phyloP scores from a whole-genome alignment of 345 rosid genomes.

The Salix dunnii region DNA sequence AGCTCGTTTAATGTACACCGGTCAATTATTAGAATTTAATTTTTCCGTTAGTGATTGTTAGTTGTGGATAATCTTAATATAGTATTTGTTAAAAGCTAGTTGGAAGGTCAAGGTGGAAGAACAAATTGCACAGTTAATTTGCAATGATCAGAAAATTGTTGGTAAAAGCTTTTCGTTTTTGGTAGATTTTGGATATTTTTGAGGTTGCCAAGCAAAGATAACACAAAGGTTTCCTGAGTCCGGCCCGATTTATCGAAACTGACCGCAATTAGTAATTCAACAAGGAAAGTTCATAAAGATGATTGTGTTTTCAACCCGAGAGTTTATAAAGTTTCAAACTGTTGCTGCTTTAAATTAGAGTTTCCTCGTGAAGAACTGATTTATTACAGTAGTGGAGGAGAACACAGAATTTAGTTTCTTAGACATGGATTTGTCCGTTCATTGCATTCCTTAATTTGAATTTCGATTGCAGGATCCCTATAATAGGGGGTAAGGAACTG shows the following conservation, averaged over 20 bases:
- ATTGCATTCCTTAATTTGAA: neutral
- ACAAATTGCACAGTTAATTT: neutral
- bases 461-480: constrained; percentile 64
- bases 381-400: neutral
- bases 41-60: neutral
- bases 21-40: neutral
- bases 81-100: neutral
- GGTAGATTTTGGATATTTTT: neutral
- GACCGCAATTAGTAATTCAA: neutral
- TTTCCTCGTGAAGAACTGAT: neutral
- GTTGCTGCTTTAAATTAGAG: neutral
- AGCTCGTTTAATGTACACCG: neutral
- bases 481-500: constrained; percentile 84
- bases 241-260: neutral
- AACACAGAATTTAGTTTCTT: neutral
- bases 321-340: neutral
- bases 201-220: neutral
- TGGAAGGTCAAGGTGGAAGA: neutral
- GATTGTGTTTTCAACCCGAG: neutral
- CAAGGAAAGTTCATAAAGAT: neutral
- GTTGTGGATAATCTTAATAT: neutral
- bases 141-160: neutral
- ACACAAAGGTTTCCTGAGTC: neutral
- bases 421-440: neutral
- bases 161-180: neutral